Base-by-base conservation (phyloP, 1,284 basidiomycete genomes). In the Pterulicium gracile region DNA sequence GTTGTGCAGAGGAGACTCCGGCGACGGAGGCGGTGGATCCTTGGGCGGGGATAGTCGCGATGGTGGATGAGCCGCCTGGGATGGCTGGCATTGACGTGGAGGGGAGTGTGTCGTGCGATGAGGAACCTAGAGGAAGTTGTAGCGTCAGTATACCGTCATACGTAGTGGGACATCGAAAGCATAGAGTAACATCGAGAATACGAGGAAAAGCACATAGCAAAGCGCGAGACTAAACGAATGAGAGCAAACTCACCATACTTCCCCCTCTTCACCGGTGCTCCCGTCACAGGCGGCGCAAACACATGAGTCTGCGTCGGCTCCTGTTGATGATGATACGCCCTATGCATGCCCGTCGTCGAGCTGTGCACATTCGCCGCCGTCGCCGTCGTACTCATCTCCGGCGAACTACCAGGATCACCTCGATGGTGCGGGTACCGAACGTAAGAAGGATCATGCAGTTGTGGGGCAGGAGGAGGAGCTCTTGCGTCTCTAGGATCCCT, bases 271-370 rank as follows among this genome's bases (percentile, higher is more conserved):
- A 69, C 68, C 1, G 80, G 79, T 2, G 80, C 78, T 45, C 80
- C 81, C 0, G 75, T 81, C 3, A 82, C 77, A 3, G 77, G 74
- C 1, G 79, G 77, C 4, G 79, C 77, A 55, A 84, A 84, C 3
- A 81, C 72, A 56, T 83, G 81, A 0, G 77, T 79, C 53, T 79
- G 76, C 52, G 74, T 76, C 42, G 69, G 69, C 44, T 69, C 64
- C 62, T 5, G 20, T 14, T 13, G 44, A 34, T 12, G 23, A 14
- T 19, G 34, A 19, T 19, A 14, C 22, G 10, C 34, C 23, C 23
- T 17, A 24, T 19, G 15, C 17, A 19, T 39, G n/a, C n/a, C n/a
- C n/a, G n/a, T n/a, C n/a, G n/a, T n/a, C n/a, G n/a, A n/a, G n/a
- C n/a, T n/a, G n/a, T n/a, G n/a, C n/a, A n/a, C n/a, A n/a, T n/a